phyloP scores from a whole-genome alignment of 2,329 filamentous ascomycete genomes.

The Malbranchea zuffiana region DNA sequence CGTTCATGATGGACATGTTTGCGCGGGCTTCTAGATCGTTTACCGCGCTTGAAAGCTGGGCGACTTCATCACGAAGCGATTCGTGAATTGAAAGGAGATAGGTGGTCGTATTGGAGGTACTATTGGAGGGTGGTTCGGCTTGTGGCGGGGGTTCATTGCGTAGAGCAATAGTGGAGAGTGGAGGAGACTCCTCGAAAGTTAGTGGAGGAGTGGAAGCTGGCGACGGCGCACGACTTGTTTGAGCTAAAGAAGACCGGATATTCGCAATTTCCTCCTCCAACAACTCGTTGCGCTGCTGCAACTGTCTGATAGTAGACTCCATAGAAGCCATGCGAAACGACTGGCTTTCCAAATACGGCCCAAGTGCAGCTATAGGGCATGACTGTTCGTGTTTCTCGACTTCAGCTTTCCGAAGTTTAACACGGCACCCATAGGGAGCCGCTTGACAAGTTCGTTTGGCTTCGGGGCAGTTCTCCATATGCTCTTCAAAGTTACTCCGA shows the following conservation, averaged over 20 bases:
- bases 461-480: conserved; percentile 29
- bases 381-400: conserved; percentile 35
- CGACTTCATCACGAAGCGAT: conserved; percentile 49
- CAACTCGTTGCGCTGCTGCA: conserved; percentile 38
- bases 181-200: conserved; percentile 8
- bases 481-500: conserved; percentile 26
- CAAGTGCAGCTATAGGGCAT: conserved; percentile 42
- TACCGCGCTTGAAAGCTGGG: conserved; percentile 44
- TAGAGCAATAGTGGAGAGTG: conserved; percentile 15
- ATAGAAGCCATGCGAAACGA: conserved; percentile 34
- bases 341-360: conserved; percentile 36
- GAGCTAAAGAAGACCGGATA: conserved; percentile 29
- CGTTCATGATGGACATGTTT: conserved; percentile 53
- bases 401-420: conserved; percentile 28
- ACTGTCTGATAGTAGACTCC: conserved; percentile 35
- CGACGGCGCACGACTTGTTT: conserved; percentile 21
- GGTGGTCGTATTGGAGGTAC: conserved; percentile 37
- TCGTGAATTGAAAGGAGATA: conserved; percentile 53
- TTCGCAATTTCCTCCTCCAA: conserved; percentile 37
- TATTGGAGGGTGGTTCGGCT: conserved; percentile 18
- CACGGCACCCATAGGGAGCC: conserved; percentile 35
- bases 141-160: conserved; percentile 14
- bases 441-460: conserved; percentile 29
- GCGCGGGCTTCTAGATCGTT: conserved; percentile 50
- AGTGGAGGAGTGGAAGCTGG: conserved; percentile 13